Evolutionary conservation across 208 protist species (phyloP).

Genomic region (Trypanosoma caninum): DNA sequence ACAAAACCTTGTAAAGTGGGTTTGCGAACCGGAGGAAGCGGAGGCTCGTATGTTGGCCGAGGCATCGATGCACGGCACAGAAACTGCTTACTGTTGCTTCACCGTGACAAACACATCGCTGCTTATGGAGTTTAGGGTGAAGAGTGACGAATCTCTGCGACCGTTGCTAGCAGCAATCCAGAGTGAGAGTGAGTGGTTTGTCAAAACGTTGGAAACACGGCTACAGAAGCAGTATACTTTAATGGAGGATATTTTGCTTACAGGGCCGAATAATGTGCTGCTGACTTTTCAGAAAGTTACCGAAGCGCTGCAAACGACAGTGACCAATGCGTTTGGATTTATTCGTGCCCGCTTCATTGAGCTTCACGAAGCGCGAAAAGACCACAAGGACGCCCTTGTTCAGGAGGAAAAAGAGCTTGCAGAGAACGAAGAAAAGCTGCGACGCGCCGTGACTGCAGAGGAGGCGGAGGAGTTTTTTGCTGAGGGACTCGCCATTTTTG

Average conservation of each 20-base stretch:
- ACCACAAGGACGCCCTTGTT: slow-evolving; percentile 58
- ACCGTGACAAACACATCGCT: slow-evolving; percentile 20
- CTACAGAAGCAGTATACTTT: slow-evolving; percentile 37
- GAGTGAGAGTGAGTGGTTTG: slow-evolving; percentile 68
- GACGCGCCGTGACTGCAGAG: slow-evolving; percentile 38
- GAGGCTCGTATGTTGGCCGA: slow-evolving; percentile 27
- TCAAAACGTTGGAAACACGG: slow-evolving; percentile 26
- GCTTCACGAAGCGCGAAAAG: slow-evolving; percentile 50
- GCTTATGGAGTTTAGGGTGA: slow-evolving; percentile 23
- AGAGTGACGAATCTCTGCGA: slow-evolving; percentile 1
- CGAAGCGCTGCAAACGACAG: slow-evolving; percentile 39
- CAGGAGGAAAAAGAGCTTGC: slow-evolving; percentile 49
- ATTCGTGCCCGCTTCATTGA: slow-evolving; percentile 51
- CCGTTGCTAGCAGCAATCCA: slow-evolving; percentile 32
- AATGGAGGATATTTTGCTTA: slow-evolving; percentile 41
- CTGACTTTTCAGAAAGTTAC: slow-evolving; percentile 56
- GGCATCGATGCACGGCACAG: slow-evolving; percentile 23
- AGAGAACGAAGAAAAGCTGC: slow-evolving; percentile 32
- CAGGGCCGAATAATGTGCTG: slow-evolving; percentile 47
- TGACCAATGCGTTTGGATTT: slow-evolving; percentile 30
- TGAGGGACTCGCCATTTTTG: slow-evolving; percentile 47
- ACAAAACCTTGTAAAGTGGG: slow-evolving; percentile 30
- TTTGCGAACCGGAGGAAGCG: slow-evolving; percentile 50
- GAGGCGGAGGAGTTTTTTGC: slow-evolving; percentile 59
- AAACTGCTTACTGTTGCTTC: slow-evolving; percentile 36